These are phyloP conservation scores for Tylopilus rubrobrunneus DNA, from an alignment of 768 basidiomycete species.

Conservation along the genomic window DNA sequence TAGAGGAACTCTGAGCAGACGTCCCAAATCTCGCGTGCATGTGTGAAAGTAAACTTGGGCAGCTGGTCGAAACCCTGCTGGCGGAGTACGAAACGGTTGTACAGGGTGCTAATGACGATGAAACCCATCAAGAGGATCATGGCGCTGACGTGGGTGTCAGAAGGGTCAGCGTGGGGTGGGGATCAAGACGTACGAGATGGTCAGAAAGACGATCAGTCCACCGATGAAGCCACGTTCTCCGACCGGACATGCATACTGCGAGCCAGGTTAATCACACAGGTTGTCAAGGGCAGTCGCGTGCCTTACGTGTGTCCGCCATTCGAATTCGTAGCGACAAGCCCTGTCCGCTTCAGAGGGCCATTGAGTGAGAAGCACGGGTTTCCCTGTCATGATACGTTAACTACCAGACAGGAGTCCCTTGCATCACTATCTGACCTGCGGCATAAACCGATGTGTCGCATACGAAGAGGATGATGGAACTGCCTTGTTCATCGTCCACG, in stretches of 20 bases:
- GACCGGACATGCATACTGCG: constrained; percentile 69
- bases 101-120: constrained; percentile 64
- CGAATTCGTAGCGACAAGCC: constrained; percentile 76
- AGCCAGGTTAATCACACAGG: not conserved
- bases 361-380: constrained; percentile 57
- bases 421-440: constrained; percentile 33
- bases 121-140: constrained; percentile 59
- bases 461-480: constrained; percentile 70
- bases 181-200: constrained; percentile 50
- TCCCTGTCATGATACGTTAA: constrained; percentile 29
- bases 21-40: constrained; percentile 21
- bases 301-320: constrained; percentile 80
- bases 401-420: not conserved
- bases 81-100: constrained; percentile 74
- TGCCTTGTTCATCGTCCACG: constrained; percentile 43
- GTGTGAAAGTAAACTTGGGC: constrained; percentile 49
- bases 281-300: not conserved
- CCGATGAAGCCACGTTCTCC: constrained; percentile 48
- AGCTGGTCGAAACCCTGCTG: constrained; percentile 71
- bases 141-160: constrained; percentile 36
- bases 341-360: constrained; percentile 57
- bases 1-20: constrained; percentile 19
- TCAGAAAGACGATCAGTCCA: constrained; percentile 54
- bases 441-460: constrained; percentile 67
- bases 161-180: not conserved